Conservation (phyloP, 1,139 yeast genomes). For the Yamadazyma aaseri region DNA sequence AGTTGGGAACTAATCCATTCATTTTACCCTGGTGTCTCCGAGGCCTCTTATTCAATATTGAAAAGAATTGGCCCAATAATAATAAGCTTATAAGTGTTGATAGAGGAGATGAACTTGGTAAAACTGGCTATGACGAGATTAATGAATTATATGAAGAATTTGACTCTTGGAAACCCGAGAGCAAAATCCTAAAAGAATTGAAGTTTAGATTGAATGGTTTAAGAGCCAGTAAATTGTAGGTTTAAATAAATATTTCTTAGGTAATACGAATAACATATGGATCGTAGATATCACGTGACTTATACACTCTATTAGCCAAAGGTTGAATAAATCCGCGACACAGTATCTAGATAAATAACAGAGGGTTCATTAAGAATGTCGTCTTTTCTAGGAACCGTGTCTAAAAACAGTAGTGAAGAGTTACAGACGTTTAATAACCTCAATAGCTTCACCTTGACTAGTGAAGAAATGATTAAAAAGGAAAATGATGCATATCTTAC, state of each 20-base stretch:
- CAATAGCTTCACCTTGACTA: slow-evolving; percentile 2
- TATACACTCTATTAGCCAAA: no score
- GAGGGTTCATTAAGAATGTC: no score
- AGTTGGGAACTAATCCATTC: slow-evolving; percentile 73
- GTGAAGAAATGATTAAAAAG: background rate
- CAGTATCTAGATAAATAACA: no score
- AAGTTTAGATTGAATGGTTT: slow-evolving; percentile 82
- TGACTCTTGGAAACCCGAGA: slow-evolving; percentile 83
- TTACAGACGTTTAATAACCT: no score
- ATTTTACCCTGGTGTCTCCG: slow-evolving; percentile 91
- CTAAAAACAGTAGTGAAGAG: no score
- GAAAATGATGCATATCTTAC: slow-evolving; percentile 14
- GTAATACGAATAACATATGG: no score
- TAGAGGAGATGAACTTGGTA: slow-evolving; percentile 26
- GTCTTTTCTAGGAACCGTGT: no score
- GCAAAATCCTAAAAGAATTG: slow-evolving; percentile 75
- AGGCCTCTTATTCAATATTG: slow-evolving; percentile 67
- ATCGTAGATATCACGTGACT: no score
- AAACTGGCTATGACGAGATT: slow-evolving; percentile 52
- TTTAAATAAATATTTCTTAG: background rate
- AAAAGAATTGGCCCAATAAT: slow-evolving; percentile 52
- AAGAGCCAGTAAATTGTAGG: slow-evolving; percentile 44
- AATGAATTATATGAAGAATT: slow-evolving; percentile 64
- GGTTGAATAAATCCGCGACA: no score
- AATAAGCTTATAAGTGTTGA: slow-evolving; percentile 26